Conservation (phyloP, 176 grass and related monocot genomes). For the Oryza nivara region DNA sequence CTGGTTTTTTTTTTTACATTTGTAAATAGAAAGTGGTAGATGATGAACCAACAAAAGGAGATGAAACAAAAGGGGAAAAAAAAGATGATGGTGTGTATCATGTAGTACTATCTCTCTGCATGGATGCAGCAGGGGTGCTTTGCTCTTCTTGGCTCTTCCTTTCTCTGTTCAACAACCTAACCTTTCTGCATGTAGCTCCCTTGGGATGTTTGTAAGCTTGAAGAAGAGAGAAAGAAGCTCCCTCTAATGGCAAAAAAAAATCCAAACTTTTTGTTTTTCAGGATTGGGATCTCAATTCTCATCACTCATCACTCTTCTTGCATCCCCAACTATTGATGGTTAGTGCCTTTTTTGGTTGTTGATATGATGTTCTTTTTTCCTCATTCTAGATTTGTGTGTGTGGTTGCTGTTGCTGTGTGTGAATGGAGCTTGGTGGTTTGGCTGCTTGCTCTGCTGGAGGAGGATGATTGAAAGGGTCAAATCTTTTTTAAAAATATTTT, state of each 20-base stretch:
- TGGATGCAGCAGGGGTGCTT: not conserved
- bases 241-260: conserved; percentile 14
- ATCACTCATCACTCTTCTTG: not conserved
- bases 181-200: conserved; percentile 31
- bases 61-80: not conserved
- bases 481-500: not conserved
- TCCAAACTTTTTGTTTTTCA: conserved; percentile 32
- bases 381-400: conserved; percentile 30
- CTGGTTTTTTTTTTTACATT: conserved; percentile 37
- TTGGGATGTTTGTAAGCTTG: conserved; percentile 23
- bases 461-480: conserved; percentile 33
- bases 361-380: not conserved
- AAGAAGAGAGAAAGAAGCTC: not conserved
- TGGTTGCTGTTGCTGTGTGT: conserved; percentile 26
- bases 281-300: conserved; percentile 19
- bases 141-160: conserved; percentile 45
- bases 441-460: conserved; percentile 39
- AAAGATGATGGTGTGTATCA: conserved; percentile 2
- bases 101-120: not conserved
- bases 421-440: conserved; percentile 26
- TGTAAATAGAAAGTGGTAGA: conserved; percentile 53
- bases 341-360: conserved; percentile 22
- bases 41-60: conserved; percentile 37
- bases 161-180: conserved; percentile 33
- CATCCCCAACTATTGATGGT: not conserved